Evolutionary conservation across 345 rosid species (phyloP), one percentile per base, ranked within the genome.

Genomic region (Eucalyptus leucophloia): DNA sequence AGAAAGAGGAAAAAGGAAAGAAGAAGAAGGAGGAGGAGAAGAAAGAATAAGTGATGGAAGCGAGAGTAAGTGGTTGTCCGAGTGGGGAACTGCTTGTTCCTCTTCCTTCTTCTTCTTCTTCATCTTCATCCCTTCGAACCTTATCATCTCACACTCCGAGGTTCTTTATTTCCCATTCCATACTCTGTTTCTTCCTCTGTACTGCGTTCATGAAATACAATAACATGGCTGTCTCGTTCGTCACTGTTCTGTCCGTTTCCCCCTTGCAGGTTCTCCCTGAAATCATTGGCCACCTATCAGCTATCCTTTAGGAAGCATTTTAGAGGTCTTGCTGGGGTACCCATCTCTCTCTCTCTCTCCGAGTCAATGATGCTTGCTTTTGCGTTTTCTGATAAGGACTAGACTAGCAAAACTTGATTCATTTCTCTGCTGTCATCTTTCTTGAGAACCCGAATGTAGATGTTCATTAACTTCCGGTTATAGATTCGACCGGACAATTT

Each of bases 311-410:
- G 67, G 86, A 88, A 88, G 89, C 88, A 81, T 67, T 51, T 87
- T 44, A 83, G 30, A 16, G 87, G 86, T 86, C 89, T 92, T 65
- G 89, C 89, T 81, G 85, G 89, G 92, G 92, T 90, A 90, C 53
- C 32, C 47, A 26, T 49, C 58, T 40, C 58, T 42, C 47, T 53
- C 91, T 89, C 45, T 9, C 40, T 60, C 17, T 37, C 17, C 23
- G 45, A 77, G 12, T 77, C 45, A 37, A 37, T 40, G 83, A 37
- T 77, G 83, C 45, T 77, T 37, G 83, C 21, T 37, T 14, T 77
- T 77, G 83, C 28, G 45, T 77, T 37, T 21, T 77, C 28, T 37
- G 83, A 37, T 72, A 21, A 77, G 83, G 47, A 19, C 83, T 37
- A 37, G 45, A 51, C 54, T 51, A 37, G 83, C 45, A 21, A 37